phyloP scores from a whole-genome alignment of 1,284 basidiomycete genomes.

The Cryptococcus sp. region DNA sequence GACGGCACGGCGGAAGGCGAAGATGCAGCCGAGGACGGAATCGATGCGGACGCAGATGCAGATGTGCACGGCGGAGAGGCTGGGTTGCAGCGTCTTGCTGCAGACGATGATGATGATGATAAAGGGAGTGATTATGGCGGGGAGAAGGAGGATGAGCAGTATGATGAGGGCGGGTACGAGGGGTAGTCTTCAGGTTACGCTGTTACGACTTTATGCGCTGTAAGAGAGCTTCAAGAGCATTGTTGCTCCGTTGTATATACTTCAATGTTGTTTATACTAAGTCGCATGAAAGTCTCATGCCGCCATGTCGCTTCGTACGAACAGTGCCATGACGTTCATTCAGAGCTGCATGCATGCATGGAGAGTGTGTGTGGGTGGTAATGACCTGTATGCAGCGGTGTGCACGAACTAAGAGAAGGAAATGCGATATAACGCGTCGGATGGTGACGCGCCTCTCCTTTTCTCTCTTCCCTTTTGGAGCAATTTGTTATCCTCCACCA shows the following conservation, averaged over 20 bases:
- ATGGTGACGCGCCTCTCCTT: constrained; percentile 16
- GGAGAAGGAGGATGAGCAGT: constrained; percentile 1
- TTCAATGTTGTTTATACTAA: too few species aligned
- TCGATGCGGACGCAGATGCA: neutral
- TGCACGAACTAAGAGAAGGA: too few species aligned
- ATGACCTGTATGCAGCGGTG: too few species aligned
- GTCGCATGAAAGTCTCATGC: too few species aligned
- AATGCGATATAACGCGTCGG: constrained; percentile 10
- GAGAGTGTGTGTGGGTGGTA: too few species aligned
- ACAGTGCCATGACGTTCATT: too few species aligned
- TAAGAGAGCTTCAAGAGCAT: too few species aligned
- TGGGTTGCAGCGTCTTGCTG: neutral
- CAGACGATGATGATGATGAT: constrained; percentile 12
- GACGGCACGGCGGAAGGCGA: neutral
- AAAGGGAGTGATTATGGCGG: neutral
- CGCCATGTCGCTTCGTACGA: too few species aligned
- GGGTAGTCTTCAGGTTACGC: neutral
- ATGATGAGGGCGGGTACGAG: constrained; percentile 2
- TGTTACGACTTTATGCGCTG: too few species aligned
- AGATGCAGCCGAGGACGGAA: neutral
- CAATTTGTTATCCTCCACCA: too few species aligned
- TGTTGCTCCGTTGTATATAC: too few species aligned
- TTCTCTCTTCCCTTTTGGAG: constrained; percentile 1
- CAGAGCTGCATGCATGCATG: too few species aligned
- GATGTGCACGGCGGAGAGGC: constrained; percentile 1